Evolutionary conservation across 257 asterid genomes (phyloP).

Genomic region (Eucommia ulmoides): DNA sequence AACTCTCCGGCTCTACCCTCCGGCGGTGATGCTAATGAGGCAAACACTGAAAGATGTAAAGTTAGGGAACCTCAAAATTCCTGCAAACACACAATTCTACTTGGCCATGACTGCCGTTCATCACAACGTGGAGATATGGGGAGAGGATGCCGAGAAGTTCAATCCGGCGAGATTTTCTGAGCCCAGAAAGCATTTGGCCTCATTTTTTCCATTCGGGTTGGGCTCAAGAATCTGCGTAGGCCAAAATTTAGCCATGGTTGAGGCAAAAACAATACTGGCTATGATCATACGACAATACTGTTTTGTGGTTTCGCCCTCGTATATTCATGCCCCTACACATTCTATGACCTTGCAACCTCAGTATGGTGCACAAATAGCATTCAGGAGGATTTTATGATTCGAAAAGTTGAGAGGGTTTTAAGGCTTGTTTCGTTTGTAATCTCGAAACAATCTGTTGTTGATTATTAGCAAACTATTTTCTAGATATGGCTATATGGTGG

Average conservation of each 20-base stretch:
- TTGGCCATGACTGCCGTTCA: constrained; percentile 46
- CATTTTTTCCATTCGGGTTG: constrained; percentile 54
- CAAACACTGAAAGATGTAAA: constrained; percentile 26
- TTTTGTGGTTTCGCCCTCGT: constrained; percentile 44
- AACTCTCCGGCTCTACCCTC: constrained; percentile 55
- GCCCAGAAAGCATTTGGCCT: constrained; percentile 37
- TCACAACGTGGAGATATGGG: constrained; percentile 53
- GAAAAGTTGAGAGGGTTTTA: too few species aligned
- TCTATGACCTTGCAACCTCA: constrained; percentile 52
- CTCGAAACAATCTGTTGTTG: too few species aligned
- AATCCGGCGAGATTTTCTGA: constrained; percentile 43
- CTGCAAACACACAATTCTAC: constrained; percentile 41
- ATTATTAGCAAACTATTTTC: too few species aligned
- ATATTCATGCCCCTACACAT: constrained; percentile 58
- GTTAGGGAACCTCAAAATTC: constrained; percentile 40
- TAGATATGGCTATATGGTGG: too few species aligned
- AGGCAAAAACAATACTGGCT: constrained; percentile 44
- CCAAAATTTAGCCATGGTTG: constrained; percentile 54
- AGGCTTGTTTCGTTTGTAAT: too few species aligned
- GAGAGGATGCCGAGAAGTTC: constrained; percentile 47
- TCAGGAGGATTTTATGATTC: constrained; percentile 18
- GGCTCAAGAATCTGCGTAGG: constrained; percentile 67
- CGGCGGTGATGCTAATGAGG: constrained; percentile 33
- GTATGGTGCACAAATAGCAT: constrained; percentile 43
- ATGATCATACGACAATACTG: constrained; percentile 34